Percentiles rank a stretch among this genome's conserved stretches.
Conservation (phyloP, 2,329 filamentous ascomycete genomes). For the Paecilomyces fulvus region DNA sequence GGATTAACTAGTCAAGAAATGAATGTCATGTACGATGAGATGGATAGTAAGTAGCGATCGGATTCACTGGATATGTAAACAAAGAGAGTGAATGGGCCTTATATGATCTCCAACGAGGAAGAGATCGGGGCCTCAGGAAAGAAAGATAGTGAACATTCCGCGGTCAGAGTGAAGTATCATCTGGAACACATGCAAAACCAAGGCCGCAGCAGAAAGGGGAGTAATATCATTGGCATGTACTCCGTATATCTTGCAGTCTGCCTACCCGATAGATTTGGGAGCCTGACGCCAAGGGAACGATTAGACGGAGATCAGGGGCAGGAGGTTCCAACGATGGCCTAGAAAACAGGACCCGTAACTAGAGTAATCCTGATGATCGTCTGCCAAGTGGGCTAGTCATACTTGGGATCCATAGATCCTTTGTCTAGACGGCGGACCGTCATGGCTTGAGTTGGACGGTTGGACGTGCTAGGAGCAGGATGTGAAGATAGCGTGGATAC, state of each 20-base stretch:
- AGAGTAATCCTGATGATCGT: not conserved
- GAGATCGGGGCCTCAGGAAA: not conserved
- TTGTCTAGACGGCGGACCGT: not conserved
- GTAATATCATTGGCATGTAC: not conserved
- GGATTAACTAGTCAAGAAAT: not conserved
- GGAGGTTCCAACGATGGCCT: not conserved
- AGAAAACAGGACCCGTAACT: not conserved
- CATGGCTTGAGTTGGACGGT: not conserved
- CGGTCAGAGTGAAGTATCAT: not conserved
- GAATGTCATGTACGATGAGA: not conserved
- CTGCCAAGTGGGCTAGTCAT: not conserved
- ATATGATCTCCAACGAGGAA: not conserved
- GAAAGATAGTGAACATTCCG: not conserved
- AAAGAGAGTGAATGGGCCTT: not conserved
- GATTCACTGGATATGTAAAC: not conserved
- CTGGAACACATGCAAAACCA: not conserved
- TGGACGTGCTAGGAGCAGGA: not conserved
- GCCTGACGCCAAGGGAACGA: not conserved
- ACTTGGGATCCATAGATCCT: not conserved
- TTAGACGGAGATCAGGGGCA: not conserved
- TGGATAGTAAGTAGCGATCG: not conserved
- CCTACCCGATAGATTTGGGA: not conserved
- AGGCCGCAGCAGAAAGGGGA: not conserved
- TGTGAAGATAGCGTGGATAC: not conserved
- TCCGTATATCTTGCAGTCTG: not conserved